Evolutionary conservation across 2,329 filamentous ascomycete genomes (phyloP), one percentile per base, ranked within the genome.

Genomic region (Paracamarosporium sp.): DNA sequence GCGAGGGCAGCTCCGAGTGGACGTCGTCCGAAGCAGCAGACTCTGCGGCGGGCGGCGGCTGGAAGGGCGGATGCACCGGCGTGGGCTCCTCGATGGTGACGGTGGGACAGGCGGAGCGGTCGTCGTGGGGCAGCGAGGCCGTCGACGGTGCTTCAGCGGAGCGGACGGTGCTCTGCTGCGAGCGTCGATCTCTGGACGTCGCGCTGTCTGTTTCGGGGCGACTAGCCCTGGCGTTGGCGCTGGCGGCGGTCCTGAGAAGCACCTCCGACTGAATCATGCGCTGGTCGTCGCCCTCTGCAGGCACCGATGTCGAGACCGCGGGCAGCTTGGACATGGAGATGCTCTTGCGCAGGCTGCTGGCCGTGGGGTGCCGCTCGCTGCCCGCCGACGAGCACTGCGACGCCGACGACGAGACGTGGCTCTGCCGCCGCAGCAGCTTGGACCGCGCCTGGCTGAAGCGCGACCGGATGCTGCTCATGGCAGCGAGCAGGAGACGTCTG

Each of bases 391-490:
- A 48, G 30, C 22, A 17, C 47, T 38, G 31, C 24, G 47, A 73
- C 2, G 62, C 61, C 27, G 55, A 45, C 9, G 69, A 63, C 48
- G 71, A 72, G 5, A 28, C 11, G 67, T 61, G n/a, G 61, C 60
- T 60, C 66, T 73, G 62, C 61, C 64, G 20, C n/a, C 72, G 63
- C 56, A 72, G 59, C 38, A 75, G 61, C 64, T 71, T 69, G 53
- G 62, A 43, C 36, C 72, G 68, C 53, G 67, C 71, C 58, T 68
- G 68, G 48, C 60, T 68, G 57, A 75, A 64, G 13, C 71, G 64
- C 41, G 70, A 66, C 67, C 75, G 76, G 64, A 74, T 66, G 62
- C 67, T 73, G 60, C 68, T 69, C 74, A 75, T 75, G 38, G 63
- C 68, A 28, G 62, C 65, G 44, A 67, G 55, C 47, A 70, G 58